Base-by-base conservation (phyloP, 129 eudicot genomes). In the Solidago caesia region DNA sequence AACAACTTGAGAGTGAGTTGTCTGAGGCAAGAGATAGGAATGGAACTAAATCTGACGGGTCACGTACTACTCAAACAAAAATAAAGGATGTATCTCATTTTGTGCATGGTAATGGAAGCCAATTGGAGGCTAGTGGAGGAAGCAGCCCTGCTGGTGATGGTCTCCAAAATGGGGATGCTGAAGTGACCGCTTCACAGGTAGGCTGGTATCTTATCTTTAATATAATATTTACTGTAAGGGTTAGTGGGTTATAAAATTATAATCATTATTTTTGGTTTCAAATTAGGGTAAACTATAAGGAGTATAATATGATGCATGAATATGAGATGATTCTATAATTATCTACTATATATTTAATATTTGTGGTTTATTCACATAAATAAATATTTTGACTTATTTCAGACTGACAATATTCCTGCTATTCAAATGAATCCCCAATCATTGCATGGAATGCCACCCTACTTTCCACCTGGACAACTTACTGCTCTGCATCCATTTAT, bases 401-500 rank as follows among this genome's bases (percentile, higher is more conserved):
- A 95, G 99, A 66, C 81, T 5, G 87, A 89, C 65, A 87, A 94
- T 68, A 76, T 79, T 58, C 84, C 84, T 62, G 82, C 82, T 78
- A 80, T 83, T 68, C 89, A 87, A 72, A 65, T 89, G 70, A 74
- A 85, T 77, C 89, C 96, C 8, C 85, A 89, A 75, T 84, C 97
- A 48, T 63, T 89, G 27, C 86, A 91, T 85, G 97, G 97, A 78
- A 75, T 95, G 89, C 91, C 94, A 26, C 64, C 89, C 70, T 95
- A 85, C 83, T 83, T 84, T 75, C 91, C 93, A 51, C 77, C 92
- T 76, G 97, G 94, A 64, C 99, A 95, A 70, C 77, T 90, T 63
- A 70, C 94, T 45, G 84, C 96, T 57, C 43, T 95, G 81, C 99
- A 91, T 91, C 97, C 99, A 21, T 95, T 82, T 79, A 83, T 91